phyloP scores from a whole-genome alignment of 768 basidiomycete genomes.

The Lactarius sanguifluus region DNA sequence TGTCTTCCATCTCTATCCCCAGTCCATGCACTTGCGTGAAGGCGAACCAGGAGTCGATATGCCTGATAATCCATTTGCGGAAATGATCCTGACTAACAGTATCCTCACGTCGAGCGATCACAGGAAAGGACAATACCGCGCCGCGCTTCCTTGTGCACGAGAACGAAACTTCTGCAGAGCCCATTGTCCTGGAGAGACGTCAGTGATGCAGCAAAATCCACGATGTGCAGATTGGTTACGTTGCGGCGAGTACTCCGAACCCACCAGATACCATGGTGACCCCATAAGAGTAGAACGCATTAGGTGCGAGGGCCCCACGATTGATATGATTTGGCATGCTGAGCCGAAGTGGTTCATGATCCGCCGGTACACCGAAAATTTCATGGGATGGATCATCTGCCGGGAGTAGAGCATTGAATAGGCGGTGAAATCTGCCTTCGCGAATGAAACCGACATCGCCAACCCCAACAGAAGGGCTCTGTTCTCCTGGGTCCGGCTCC shows the following conservation, averaged over 20 bases:
- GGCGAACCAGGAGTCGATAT: background rate
- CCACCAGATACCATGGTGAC: background rate
- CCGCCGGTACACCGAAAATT: background rate
- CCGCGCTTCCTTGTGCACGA: background rate
- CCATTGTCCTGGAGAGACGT: background rate
- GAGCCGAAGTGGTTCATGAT: background rate
- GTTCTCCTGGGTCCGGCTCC: too few species aligned
- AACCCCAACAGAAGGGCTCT: background rate
- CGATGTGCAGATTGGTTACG: background rate
- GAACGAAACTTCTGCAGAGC: background rate
- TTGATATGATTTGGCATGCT: background rate
- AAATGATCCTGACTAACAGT: background rate
- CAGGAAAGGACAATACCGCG: background rate
- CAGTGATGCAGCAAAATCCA: background rate
- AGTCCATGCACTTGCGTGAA: background rate
- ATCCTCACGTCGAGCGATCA: background rate
- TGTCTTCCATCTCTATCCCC: background rate
- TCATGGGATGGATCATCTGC: background rate
- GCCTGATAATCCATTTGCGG: background rate
- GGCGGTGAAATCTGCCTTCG: slow-evolving; percentile 1
- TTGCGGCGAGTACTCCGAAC: background rate
- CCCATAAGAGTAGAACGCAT: background rate
- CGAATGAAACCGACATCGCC: background rate
- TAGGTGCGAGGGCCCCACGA: background rate
- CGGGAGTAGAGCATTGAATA: background rate